Base-by-base conservation (phyloP, 352 stramenopile species). In the Globisporangium polare region DNA sequence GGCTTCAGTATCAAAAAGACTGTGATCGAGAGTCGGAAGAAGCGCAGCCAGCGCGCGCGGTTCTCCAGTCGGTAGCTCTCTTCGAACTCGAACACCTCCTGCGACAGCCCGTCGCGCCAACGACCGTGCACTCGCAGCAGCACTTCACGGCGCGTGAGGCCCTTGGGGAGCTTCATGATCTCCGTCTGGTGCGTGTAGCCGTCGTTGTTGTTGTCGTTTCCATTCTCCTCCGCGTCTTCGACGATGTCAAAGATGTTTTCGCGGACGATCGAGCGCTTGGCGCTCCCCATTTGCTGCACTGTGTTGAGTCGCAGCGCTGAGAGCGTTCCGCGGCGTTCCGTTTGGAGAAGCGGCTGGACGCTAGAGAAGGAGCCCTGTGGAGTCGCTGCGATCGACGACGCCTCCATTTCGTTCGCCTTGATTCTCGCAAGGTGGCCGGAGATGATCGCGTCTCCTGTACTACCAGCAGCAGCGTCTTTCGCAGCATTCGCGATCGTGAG, bases 211-310 rank as follows among this genome's bases (percentile, higher is more conserved):
- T 77, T 55, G 9, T 65, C 64, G 13, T 74, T 61, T 10, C 61
- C 63, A 6, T 76, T 74, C 5, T 67, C 69, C 20, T 88, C 75
- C 8, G 80, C 73, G 47, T 90, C 80, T 57, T 91, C 80, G 2
- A 92, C 78, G 45, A 90, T 88, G 49, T 90, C 80, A 62, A 92
- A 90, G 13, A 90, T 88, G 57, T 92, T 89, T 27, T 89, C 80
- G 24, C 75, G 66, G 24, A 88, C 71, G 26, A 86, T 67, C 0
- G 80, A 84, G 18, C 72, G 64, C 24, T 78, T 72, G 0, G 63
- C 66, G 1, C 66, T 63, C 4, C 63, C 27, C 6, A 78, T 43
- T 18, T 78, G 63, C 15, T 63, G 72, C 29, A 84, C 39, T 17
- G 68, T 80, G 58, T 75, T 71, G 24, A 64, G 55, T 37, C 68